These are phyloP conservation scores for Boletus smithii DNA, from an alignment of 1,284 basidiomycete species.

Conservation along the genomic window DNA sequence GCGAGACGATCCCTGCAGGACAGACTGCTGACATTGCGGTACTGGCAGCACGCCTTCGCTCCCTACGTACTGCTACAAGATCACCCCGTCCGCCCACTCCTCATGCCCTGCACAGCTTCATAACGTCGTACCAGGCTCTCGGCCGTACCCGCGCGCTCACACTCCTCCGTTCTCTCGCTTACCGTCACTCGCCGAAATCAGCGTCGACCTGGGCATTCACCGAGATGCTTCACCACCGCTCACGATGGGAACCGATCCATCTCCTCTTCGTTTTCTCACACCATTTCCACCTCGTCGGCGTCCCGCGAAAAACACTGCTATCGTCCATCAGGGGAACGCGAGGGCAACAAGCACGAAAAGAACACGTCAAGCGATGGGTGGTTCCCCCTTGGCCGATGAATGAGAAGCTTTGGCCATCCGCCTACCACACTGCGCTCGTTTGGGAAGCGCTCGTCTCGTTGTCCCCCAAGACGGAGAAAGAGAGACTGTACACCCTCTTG, in stretches of 20 bases:
- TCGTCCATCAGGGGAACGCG: constrained; percentile 16
- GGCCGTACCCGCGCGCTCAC: constrained; percentile 22
- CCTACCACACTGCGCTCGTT: constrained; percentile 37
- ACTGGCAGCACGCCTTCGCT: constrained; percentile 24
- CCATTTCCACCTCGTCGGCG: constrained; percentile 36
- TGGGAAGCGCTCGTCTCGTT: constrained; percentile 34
- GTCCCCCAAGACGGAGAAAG: constrained; percentile 9
- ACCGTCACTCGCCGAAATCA: constrained; percentile 23
- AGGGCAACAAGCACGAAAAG: constrained; percentile 9
- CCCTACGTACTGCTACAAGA: constrained; percentile 23
- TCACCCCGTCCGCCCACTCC: constrained; percentile 26
- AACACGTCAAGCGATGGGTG: constrained; percentile 3
- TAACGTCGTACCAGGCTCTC: constrained; percentile 24
- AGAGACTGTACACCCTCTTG: constrained; percentile 32
- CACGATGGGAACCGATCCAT: constrained; percentile 17
- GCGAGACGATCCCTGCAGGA: constrained; percentile 1
- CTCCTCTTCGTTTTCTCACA: constrained; percentile 30
- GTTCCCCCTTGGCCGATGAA: constrained; percentile 1
- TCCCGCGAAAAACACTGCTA: constrained; percentile 30
- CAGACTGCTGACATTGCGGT: constrained; percentile 2
- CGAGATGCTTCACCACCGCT: constrained; percentile 37
- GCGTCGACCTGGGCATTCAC: constrained; percentile 36
- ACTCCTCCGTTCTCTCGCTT: constrained; percentile 26
- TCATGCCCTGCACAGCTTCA: constrained; percentile 18
- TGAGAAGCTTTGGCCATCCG: constrained; percentile 34